Evolutionary conservation across 768 basidiomycete genomes (phyloP), one percentile per base, ranked within the genome.

Genomic region (Naganishia onofrii): DNA sequence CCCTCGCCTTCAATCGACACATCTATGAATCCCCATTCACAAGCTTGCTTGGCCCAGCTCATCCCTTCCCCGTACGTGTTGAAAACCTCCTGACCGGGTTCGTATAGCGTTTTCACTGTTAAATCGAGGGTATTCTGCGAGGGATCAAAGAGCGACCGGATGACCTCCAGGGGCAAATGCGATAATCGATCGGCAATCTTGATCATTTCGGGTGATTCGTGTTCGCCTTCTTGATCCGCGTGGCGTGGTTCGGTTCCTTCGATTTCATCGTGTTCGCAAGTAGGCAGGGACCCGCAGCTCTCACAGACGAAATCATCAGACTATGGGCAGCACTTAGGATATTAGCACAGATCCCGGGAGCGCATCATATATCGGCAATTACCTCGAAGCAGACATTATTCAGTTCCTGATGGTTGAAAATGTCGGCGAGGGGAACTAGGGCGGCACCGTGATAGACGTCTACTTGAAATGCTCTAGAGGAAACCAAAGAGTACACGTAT

Each of bases 351-450:
- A 19, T 19, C 13, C 34, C 15, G n/a, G 21, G 21, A n/a, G 29
- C 34, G 21, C 12, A 5, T n/a, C 13, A 17, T 42, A 23, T 2
- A 2, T 7, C 26, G n/a, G 8, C 0, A 52, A 55, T 44, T 23
- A 71, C 67, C 66, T 69, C 68, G 57, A 76, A 71, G 21, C 72
- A 71, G 28, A 74, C 72, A 54, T 75, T 72, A 21, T 72, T 66
- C 2, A 54, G 12, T 42, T 72, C 70, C 34, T 66, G 64, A 56
- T 78, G 76, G 66, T 80, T 77, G 74, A 78, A 78, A 21, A 79
- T 85, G 81, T 93, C 92, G 36, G 90, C 90, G 72, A 92, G 85
- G 4, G 92, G 91, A 23, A 92, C 90, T 85, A 95, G 89, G 0
- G 89, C 85, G 21, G 93, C 82, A 7, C 87, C 87, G 77, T 92